phyloP scores from a whole-genome alignment of 2,329 filamentous ascomycete species.

The Botryotinia convoluta region DNA sequence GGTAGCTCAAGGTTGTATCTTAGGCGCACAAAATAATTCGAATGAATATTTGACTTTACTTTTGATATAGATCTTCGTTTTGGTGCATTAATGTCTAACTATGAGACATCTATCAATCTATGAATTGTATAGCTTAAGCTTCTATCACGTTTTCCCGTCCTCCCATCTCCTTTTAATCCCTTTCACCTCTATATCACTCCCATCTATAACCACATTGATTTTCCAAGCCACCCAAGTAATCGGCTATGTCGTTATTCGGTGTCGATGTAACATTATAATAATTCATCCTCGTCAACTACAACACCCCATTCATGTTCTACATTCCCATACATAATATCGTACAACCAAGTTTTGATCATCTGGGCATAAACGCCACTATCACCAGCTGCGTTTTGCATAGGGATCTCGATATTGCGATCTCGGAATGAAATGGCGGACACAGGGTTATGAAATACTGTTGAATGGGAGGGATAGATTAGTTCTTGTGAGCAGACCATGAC shows the following conservation, averaged over 20 bases:
- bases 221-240: neutral
- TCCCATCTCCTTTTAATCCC: neutral
- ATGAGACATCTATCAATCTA: neutral
- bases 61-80: neutral
- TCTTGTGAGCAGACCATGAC: neutral
- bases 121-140: neutral
- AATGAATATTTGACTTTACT: slow-evolving; percentile 11
- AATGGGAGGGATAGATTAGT: neutral
- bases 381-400: slow-evolving; percentile 52
- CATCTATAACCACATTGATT: neutral
- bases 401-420: slow-evolving; percentile 59
- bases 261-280: neutral
- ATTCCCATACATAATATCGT: slow-evolving; percentile 72
- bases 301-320: slow-evolving; percentile 68
- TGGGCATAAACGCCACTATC: slow-evolving; percentile 52
- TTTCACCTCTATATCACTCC: neutral
- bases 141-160: neutral
- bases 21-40: slow-evolving; percentile 21
- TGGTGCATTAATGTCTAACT: neutral
- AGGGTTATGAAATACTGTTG: slow-evolving; percentile 66
- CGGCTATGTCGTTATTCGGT: neutral
- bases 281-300: slow-evolving; percentile 54
- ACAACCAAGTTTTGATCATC: slow-evolving; percentile 63
- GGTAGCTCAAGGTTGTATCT: slow-evolving; percentile 16
- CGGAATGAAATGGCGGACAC: slow-evolving; percentile 67